Base-by-base conservation (phyloP, 805 yeast genomes). In the Wickerhamomyces rabaulensis region DNA sequence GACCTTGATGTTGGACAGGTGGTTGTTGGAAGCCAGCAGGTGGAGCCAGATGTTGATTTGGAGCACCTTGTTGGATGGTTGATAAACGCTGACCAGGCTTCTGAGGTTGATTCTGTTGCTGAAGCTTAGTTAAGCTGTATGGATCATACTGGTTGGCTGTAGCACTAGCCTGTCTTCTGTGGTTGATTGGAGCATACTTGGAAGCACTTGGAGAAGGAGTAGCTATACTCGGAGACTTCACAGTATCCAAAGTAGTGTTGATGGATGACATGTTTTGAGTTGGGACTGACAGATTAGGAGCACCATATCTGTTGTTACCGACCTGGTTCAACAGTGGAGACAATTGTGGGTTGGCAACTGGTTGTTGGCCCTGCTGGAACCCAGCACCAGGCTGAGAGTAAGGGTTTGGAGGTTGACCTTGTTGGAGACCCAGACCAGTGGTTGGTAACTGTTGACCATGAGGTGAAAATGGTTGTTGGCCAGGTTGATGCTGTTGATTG, bases 181-280 rank as follows among this genome's bases (percentile, higher is more conserved):
- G 64, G 31, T 54, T 59, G 46, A 59, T 66, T 37, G 75, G 74
- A 3, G 75, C 74, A 57, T 71, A 70, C 45, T 59, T 69, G 0
- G 70, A 57, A 10, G 65, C 61, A 39, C 48, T 50, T 31, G 58
- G 51, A 6, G 60, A 52, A 13, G 52, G 42, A 9, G 19, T 20
- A 9, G 37, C n/a, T 9, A 43, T 50, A 22, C 21, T 38, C 41
- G 59, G 58, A 3, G 60, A 53, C 26, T 49, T 42, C 1, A 31
- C 31, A 13, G 53, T 26, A 1, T 22, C 38, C 22, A 29, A 6
- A 22, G 13, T 16, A 12, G 23, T 33, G 19, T 23, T 20, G 19
- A 37, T 23, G 20, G n/a, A 35, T 27, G 31, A n/a, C 9, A 35
- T 16, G 13, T 39, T 39, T 4, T 41, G 21, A 29, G 33, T 41